These are phyloP conservation scores for Apiospora koreana DNA, from an alignment of 2,329 filamentous ascomycete genomes.

Conservation along the genomic window DNA sequence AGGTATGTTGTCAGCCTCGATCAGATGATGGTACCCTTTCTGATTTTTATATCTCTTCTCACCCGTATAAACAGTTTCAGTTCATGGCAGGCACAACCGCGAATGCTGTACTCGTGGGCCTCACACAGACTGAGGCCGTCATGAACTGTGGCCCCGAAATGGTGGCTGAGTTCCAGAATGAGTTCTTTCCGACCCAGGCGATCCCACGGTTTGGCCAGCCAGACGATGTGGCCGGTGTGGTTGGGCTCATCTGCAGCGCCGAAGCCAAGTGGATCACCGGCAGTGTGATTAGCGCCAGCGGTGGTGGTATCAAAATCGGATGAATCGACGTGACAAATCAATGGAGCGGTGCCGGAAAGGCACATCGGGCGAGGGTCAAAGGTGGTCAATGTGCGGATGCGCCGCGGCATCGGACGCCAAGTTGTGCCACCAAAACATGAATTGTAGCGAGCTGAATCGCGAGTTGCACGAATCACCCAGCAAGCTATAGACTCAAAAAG, in stretches of 20 bases:
- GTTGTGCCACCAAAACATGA: slow-evolving; percentile 3
- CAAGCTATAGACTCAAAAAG: not conserved
- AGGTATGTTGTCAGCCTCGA: slow-evolving; percentile 10
- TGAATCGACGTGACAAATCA: slow-evolving; percentile 13
- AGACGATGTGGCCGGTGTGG: slow-evolving; percentile 37
- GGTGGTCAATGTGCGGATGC: not conserved
- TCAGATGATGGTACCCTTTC: no score
- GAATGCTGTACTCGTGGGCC: slow-evolving; percentile 33
- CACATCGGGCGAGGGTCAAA: not conserved
- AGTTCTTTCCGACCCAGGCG: slow-evolving; percentile 36
- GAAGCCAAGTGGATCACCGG: slow-evolving; percentile 39
- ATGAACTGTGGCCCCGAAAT: slow-evolving; percentile 33
- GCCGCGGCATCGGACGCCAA: not conserved
- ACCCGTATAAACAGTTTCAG: slow-evolving; percentile 20
- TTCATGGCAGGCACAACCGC: slow-evolving; percentile 39
- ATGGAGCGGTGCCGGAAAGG: not conserved
- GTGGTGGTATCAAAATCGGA: slow-evolving; percentile 36
- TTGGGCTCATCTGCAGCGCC: slow-evolving; percentile 34
- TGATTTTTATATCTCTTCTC: not conserved
- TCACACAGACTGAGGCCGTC: slow-evolving; percentile 36
- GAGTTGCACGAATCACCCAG: not conserved
- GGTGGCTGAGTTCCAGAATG: slow-evolving; percentile 32
- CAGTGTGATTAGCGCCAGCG: slow-evolving; percentile 35
- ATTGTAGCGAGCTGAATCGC: not conserved
- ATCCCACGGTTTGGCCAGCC: slow-evolving; percentile 34